phyloP scores from a whole-genome alignment of 176 grass and related monocot species.

The Metroxylon sagu region DNA sequence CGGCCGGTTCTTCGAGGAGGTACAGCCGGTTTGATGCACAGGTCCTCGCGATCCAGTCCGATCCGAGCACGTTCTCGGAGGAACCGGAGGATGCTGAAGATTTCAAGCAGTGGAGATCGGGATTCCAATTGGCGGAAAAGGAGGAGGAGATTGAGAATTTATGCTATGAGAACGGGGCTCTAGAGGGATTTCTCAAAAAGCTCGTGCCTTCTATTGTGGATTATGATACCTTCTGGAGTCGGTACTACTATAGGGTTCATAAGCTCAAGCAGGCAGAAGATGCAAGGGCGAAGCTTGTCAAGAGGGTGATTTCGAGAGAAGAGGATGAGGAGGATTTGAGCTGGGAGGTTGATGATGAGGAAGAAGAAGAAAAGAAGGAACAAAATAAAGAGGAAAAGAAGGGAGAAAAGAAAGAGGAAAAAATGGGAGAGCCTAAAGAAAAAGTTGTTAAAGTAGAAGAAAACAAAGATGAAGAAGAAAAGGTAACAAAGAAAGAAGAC shows the following conservation, averaged over 20 bases:
- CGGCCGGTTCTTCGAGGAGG: slow-evolving; percentile 2
- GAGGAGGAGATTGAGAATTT: slow-evolving; percentile 67
- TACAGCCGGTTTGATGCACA: slow-evolving; percentile 72
- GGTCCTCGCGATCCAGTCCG: slow-evolving; percentile 64
- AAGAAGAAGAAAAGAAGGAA: slow-evolving; percentile 25
- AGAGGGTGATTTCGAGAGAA: slow-evolving; percentile 52
- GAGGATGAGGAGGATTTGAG: slow-evolving; percentile 81
- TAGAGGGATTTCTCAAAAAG: slow-evolving; percentile 52
- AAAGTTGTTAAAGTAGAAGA: slow-evolving; percentile 8
- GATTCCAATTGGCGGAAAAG: slow-evolving; percentile 55
- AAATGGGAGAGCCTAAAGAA: not conserved
- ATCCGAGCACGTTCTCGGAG: slow-evolving; percentile 54
- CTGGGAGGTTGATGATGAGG: slow-evolving; percentile 42
- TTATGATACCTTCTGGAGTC: slow-evolving; percentile 60
- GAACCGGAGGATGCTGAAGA: slow-evolving; percentile 73
- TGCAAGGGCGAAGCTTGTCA: slow-evolving; percentile 70
- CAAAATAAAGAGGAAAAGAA: slow-evolving; percentile 35
- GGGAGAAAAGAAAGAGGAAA: slow-evolving; percentile 8
- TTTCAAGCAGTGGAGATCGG: slow-evolving; percentile 51
- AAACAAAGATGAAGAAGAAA: slow-evolving; percentile 4
- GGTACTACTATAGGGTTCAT: slow-evolving; percentile 69
- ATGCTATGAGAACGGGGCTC: slow-evolving; percentile 40
- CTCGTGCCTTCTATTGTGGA: slow-evolving; percentile 59
- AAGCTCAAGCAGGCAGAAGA: slow-evolving; percentile 82
- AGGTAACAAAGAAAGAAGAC: slow-evolving; percentile 7